Conservation (phyloP, 495 filamentous ascomycete species). For the Aspergillus funiculosus region DNA sequence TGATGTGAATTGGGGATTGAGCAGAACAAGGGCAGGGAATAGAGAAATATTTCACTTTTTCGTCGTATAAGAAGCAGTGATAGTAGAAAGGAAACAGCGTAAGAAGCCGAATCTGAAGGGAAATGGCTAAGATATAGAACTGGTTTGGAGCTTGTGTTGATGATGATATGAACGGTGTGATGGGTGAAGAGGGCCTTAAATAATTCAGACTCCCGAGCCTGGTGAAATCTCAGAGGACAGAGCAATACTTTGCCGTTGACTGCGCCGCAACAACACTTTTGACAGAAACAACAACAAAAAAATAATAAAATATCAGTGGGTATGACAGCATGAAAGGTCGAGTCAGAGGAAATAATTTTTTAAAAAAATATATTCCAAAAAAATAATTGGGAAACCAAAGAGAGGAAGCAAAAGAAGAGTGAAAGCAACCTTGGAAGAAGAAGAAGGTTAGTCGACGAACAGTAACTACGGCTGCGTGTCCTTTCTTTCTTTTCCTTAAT, state of each 20-base stretch:
- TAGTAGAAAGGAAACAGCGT: neutral
- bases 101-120: neutral
- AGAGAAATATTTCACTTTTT: too few species aligned
- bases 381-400: slow-evolving; percentile 5
- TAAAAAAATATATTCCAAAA: slow-evolving; percentile 11
- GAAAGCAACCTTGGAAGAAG: too few species aligned
- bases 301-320: slow-evolving; percentile 7
- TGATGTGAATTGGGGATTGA: neutral
- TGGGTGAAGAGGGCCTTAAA: slow-evolving; percentile 24
- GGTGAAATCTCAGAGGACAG: slow-evolving; percentile 14
- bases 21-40: neutral
- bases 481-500: slow-evolving; percentile 10
- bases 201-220: slow-evolving; percentile 14
- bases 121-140: slow-evolving; percentile 5
- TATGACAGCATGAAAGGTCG: slow-evolving; percentile 7
- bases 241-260: slow-evolving; percentile 17
- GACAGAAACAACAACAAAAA: slow-evolving; percentile 14
- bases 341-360: slow-evolving; percentile 1
- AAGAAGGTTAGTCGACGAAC: slow-evolving; percentile 12
- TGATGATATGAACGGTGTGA: slow-evolving; percentile 15
- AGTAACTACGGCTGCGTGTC: slow-evolving; percentile 20
- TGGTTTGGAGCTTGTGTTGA: slow-evolving; percentile 12
- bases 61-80: neutral
- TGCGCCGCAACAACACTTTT: slow-evolving; percentile 24
- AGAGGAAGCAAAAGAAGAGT: slow-evolving; percentile 9